Evolutionary conservation across 2,329 filamentous ascomycete genomes (phyloP), one percentile per base, ranked within the genome.

Genomic region (Tricladium varicosporioides): DNA sequence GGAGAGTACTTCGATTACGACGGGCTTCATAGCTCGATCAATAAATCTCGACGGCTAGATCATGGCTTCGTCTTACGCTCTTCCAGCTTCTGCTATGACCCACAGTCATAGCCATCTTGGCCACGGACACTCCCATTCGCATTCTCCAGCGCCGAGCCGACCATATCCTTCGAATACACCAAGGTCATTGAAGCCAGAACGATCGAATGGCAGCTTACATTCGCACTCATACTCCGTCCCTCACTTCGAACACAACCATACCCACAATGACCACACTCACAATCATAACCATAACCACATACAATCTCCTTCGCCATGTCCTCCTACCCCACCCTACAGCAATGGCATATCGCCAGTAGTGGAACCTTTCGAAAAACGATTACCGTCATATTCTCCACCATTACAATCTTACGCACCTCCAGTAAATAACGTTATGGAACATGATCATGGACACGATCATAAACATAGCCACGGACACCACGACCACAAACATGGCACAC

Each of bases 71-170:
- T 65, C 68, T 40, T 71, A 70, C 63, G 66, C 68, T 56, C 63
- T 71, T 22, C 69, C 70, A 49, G 67, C 65, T 42, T 69, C 69
- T 32, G 64, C 68, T 43, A 67, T 70, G 40, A 66, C 66, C 48
- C 63, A 69, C 56, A 63, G 61, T 46, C 68, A 71, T 51, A 56
- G 58, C 48, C 54, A 60, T 47, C 64, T 69, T 62, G 63, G 54
- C 11, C 74, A 74, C 57, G 64, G 69, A 11, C 72, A 74, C 54
- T 65, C 69, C 22, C 70, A 74, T 58, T 72, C 75, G 32, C 68
- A 72, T 60, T 69, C 64, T 16, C 69, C 73, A 43, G 65, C 71
- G 48, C 72, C 73, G 56, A 63, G 61, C 33, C 73, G 64, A 48
- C 53, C 58, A 32, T 64, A 64, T 48, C 46, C 64, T 48, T 51